Base-by-base conservation (phyloP, 2,329 filamentous ascomycete species). In the Claviceps fusiformis region DNA sequence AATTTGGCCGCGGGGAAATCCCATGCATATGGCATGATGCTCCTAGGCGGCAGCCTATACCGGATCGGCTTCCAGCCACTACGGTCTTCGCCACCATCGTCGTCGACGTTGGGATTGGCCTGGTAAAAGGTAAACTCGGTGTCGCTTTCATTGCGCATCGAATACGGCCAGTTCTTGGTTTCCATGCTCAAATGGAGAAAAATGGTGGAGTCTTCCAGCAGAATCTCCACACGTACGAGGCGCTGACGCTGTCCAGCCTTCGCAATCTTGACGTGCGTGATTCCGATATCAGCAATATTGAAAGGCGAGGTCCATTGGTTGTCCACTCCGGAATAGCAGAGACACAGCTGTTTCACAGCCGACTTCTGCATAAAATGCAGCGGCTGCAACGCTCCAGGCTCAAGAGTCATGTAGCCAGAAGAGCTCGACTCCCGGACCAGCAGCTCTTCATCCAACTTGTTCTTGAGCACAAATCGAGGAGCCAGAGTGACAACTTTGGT, bases 1-100 rank as follows among this genome's bases (percentile, higher is more conserved):
- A 89, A 86, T 72, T 95, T 96, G n/a, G 90, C 91, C 1, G 93
- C 92, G 1, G 93, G 95, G 71, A 95, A 98, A 67, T 98, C 95
- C 93, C 93, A 98, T 1, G 93, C 92, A 65, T 98, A 98, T 0
- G 95, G 93, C 93, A 98, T 98, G 69, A 98, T 96, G 69, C 92
- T 97, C 57, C 93, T 80, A 13, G 92, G 85, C 2, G 95, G 95
- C 35, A 98, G 76, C 37, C 92, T 86, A 71, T 98, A 98, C 54
- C 89, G 80, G 58, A 98, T 89, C 2, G 90, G 91, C 60, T 88
- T 86, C 89, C 93, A 98, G 4, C 89, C 89, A 54, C 88, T 91
- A 55, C 84, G 77, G 64, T 96, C 88, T 62, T 89, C 86, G 5
- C 79, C 78, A 55, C 92, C 91, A 57, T 96, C 91, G 59, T 97